phyloP scores from a whole-genome alignment of 1,284 basidiomycete genomes.

The Irpex sp. region DNA sequence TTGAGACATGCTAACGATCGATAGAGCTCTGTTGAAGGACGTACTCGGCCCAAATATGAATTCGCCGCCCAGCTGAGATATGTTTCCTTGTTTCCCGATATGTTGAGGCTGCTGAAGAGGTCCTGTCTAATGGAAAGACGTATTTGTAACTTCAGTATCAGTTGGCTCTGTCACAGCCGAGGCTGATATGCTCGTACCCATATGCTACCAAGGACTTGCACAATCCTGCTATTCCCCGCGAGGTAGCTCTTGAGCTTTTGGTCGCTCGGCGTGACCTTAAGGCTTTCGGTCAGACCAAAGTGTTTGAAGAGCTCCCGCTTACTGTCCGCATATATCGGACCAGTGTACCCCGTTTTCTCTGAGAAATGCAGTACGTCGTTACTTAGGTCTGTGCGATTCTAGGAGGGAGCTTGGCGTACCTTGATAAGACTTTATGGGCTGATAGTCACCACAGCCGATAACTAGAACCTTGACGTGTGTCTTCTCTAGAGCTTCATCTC shows the following conservation, averaged over 20 bases:
- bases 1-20: slow-evolving; percentile 1
- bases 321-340: slow-evolving; percentile 57
- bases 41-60: slow-evolving; percentile 57
- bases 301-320: slow-evolving; percentile 46
- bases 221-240: slow-evolving; percentile 23
- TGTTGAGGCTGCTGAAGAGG: slow-evolving; percentile 42
- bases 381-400: neutral
- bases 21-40: slow-evolving; percentile 4
- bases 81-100: slow-evolving; percentile 56
- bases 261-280: slow-evolving; percentile 40
- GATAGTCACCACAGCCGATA: slow-evolving; percentile 62
- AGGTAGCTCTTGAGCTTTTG: slow-evolving; percentile 48
- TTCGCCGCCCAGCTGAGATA: slow-evolving; percentile 59
- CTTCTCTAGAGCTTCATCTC: slow-evolving; percentile 38
- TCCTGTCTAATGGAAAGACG: slow-evolving; percentile 28
- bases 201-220: slow-evolving; percentile 38
- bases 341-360: slow-evolving; percentile 47
- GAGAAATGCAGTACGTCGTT: neutral
- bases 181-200: slow-evolving; percentile 34
- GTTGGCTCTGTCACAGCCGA: neutral
- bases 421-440: slow-evolving; percentile 49
- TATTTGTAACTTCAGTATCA: neutral
- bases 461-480: slow-evolving; percentile 45
- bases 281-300: slow-evolving; percentile 48
- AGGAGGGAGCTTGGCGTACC: slow-evolving; percentile 29